These are phyloP conservation scores for Lunasporangiospora selenospora DNA, from an alignment of 192 early-diverging fungal species.

Conservation along the genomic window DNA sequence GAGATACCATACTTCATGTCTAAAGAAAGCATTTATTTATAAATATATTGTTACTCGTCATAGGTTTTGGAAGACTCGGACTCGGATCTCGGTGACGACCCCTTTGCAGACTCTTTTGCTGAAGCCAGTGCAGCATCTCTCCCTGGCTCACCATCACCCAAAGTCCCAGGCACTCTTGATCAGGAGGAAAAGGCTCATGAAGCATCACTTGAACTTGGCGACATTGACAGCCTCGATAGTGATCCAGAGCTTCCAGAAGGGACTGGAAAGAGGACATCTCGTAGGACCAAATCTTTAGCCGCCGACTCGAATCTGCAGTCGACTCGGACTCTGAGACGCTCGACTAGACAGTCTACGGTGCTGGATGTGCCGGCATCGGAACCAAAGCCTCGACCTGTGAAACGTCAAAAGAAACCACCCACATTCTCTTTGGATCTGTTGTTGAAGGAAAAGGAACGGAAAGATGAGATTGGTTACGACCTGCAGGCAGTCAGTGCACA, in stretches of 20 bases:
- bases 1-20: too few species aligned
- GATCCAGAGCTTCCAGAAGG: not conserved
- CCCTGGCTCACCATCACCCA: too few species aligned
- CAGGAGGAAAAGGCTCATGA: too few species aligned
- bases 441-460: slow-evolving; percentile 37
- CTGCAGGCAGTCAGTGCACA: slow-evolving; percentile 6
- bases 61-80: slow-evolving; percentile 24
- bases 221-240: slow-evolving; percentile 1
- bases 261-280: not conserved
- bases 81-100: slow-evolving; percentile 34
- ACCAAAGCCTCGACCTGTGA: not conserved
- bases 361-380: not conserved
- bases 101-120: too few species aligned
- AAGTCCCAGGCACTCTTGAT: too few species aligned
- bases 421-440: slow-evolving; percentile 27
- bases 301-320: not conserved
- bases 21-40: slow-evolving; percentile 5
- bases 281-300: not conserved
- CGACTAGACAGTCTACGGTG: not conserved
- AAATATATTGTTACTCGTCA: too few species aligned
- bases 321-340: not conserved
- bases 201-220: too few species aligned
- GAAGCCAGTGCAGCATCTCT: too few species aligned
- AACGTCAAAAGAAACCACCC: not conserved
- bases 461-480: slow-evolving; percentile 21